Base-by-base conservation (phyloP, 345 rosid genomes). In the Crucihimalaya himalaica region DNA sequence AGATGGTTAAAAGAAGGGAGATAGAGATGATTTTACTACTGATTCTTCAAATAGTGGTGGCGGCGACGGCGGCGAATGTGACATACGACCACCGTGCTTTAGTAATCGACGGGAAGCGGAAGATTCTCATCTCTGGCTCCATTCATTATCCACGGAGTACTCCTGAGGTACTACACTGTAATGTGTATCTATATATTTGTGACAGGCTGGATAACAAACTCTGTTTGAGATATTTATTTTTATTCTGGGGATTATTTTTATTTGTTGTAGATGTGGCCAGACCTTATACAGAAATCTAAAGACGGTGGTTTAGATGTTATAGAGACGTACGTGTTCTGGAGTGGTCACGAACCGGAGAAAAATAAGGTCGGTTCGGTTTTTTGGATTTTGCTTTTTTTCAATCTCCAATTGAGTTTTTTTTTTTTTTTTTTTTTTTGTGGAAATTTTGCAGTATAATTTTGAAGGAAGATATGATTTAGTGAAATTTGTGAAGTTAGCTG, bases 111-210 rank as follows among this genome's bases (percentile, higher is more conserved):
- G 98, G 98, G 16, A 86, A 87, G 57, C 81, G 95, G 55, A 82
- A 87, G 52, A 81, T 94, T 67, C 75, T 94, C 66, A 63, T 91
- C 71, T 91, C 98, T 45, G 98, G 98, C 25, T 88, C 98, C 66
- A 91, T 94, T 81, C 98, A 94, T 77, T 94, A 94, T 73, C 98
- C 98, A 19, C 93, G 98, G 35, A 94, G 98, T 67, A 87, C 96
- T 35, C 92, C 95, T 2, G 93, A 94, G 84, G 98, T 93, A 32
- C 46, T 18, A 10, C 20, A 37, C 43, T 39, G 48, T 43, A 43
- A 35, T 13, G 40, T 12, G 40, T 12, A 59, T 51, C 1, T 8
- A 27, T n/a, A 12, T 48, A 6, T 16, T 6, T 47, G 4, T 21
- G 58, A 40, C 54, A 23, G 42, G 32, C 37, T 53, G 23, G 37